Evolutionary conservation across 352 stramenopile genomes (phyloP).

Genomic region (Pseudoperonospora humuli): DNA sequence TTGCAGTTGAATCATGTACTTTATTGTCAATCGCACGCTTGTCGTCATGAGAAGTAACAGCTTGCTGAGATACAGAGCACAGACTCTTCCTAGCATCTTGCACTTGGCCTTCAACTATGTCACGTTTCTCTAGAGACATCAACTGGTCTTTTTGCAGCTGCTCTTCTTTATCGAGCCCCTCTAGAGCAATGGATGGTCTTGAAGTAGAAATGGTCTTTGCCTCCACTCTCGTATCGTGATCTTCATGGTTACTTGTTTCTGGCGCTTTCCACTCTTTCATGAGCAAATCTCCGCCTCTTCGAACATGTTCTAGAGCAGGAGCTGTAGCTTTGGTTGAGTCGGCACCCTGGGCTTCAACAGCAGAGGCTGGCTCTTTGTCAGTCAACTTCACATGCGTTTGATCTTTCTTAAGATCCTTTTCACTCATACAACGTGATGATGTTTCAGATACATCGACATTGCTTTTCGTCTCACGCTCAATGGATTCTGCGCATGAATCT

Average conservation of each 20-base stretch:
- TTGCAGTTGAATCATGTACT: neutral
- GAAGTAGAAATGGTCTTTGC: neutral
- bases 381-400: neutral
- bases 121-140: slow-evolving; percentile 1
- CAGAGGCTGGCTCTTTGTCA: neutral
- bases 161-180: neutral
- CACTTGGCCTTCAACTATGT: neutral
- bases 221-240: neutral
- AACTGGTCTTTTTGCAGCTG: neutral
- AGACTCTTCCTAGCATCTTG: neutral
- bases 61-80: neutral
- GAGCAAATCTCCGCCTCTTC: neutral
- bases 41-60: neutral
- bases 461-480: slow-evolving; percentile 2
- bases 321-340: neutral
- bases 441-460: neutral
- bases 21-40: slow-evolving; percentile 2
- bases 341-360: neutral
- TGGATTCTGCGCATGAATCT: slow-evolving; percentile 1
- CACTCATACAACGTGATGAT: neutral
- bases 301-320: neutral
- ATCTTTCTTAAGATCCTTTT: slow-evolving; percentile 1
- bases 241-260: neutral
- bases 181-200: neutral
- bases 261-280: neutral